phyloP scores from a whole-genome alignment of 2,329 filamentous ascomycete genomes.

The Sodiomyces alkalinus region DNA sequence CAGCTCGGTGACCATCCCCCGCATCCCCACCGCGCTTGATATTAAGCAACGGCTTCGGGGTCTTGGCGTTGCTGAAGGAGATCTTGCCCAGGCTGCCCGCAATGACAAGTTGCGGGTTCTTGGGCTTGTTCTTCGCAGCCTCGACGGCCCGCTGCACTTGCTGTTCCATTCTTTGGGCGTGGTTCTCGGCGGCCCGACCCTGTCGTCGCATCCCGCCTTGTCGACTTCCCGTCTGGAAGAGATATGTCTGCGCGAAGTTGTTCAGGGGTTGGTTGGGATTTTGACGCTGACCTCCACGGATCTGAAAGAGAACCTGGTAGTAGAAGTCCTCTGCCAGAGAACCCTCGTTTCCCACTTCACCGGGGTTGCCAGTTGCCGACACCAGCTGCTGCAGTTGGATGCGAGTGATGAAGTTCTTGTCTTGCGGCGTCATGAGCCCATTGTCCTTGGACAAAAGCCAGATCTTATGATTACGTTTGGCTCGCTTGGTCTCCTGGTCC shows the following conservation, averaged over 20 bases:
- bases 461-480: slow-evolving; percentile 97
- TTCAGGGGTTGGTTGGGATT: slow-evolving; percentile 86
- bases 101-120: slow-evolving; percentile 93
- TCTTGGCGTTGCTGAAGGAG: slow-evolving; percentile 97
- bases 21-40: slow-evolving; percentile 73
- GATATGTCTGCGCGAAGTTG: slow-evolving; percentile 94
- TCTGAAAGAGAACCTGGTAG: slow-evolving; percentile 93
- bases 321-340: slow-evolving; percentile 90
- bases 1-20: slow-evolving; percentile 39
- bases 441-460: slow-evolving; percentile 87
- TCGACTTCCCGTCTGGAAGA: slow-evolving; percentile 85
- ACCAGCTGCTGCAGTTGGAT: slow-evolving; percentile 96
- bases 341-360: slow-evolving; percentile 65
- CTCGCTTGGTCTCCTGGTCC: slow-evolving; percentile 82
- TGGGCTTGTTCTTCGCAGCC: slow-evolving; percentile 91
- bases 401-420: slow-evolving; percentile 98
- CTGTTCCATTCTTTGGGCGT: slow-evolving; percentile 98
- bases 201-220: slow-evolving; percentile 61
- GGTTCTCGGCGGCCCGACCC: slow-evolving; percentile 77
- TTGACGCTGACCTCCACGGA: slow-evolving; percentile 76
- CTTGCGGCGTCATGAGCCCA: slow-evolving; percentile 94
- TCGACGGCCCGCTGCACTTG: slow-evolving; percentile 96
- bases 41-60: slow-evolving; percentile 84
- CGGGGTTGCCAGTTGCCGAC: slow-evolving; percentile 75
- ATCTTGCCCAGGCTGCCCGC: slow-evolving; percentile 96